These are phyloP conservation scores for Patellifolia procumbens DNA, from an alignment of 179 eudicot species.

Conservation along the genomic window DNA sequence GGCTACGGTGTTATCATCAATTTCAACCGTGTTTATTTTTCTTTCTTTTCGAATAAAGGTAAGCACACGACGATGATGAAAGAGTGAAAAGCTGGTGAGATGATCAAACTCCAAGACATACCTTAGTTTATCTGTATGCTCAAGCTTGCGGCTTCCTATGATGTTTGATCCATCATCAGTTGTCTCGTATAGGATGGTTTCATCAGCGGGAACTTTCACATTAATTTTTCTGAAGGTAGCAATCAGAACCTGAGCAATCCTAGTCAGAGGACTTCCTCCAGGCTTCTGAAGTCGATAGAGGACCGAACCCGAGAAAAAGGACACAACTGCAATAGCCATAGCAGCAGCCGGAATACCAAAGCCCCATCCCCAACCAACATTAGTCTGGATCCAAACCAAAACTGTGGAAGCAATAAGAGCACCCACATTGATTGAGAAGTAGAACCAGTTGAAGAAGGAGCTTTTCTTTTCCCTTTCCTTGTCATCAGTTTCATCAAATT, in stretches of 20 bases:
- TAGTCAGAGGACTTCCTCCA: slow-evolving; percentile 63
- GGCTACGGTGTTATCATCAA: no score
- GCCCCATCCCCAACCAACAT: slow-evolving; percentile 77
- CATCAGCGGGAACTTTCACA: slow-evolving; percentile 45
- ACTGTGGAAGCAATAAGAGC: slow-evolving; percentile 63
- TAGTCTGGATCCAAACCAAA: slow-evolving; percentile 60
- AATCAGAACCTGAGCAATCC: slow-evolving; percentile 57
- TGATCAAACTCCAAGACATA: slow-evolving; percentile 14
- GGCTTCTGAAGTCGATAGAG: slow-evolving; percentile 57
- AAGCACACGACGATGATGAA: no score
- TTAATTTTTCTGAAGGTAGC: slow-evolving; percentile 46
- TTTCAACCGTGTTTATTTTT: no score
- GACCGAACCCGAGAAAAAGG: slow-evolving; percentile 57
- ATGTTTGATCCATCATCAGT: slow-evolving; percentile 41
- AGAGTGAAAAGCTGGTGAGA: no score
- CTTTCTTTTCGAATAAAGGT: no score
- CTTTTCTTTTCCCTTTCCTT: slow-evolving; percentile 49
- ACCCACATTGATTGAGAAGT: slow-evolving; percentile 68
- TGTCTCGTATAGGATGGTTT: slow-evolving; percentile 48
- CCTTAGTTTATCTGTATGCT: slow-evolving; percentile 57
- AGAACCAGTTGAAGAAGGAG: slow-evolving; percentile 74
- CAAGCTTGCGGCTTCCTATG: slow-evolving; percentile 66
- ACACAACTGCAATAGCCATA: slow-evolving; percentile 61
- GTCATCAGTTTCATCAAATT: slow-evolving; percentile 56
- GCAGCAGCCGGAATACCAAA: slow-evolving; percentile 72